Evolutionary conservation across 345 rosid species (phyloP).

Genomic region (Mangifera indica): DNA sequence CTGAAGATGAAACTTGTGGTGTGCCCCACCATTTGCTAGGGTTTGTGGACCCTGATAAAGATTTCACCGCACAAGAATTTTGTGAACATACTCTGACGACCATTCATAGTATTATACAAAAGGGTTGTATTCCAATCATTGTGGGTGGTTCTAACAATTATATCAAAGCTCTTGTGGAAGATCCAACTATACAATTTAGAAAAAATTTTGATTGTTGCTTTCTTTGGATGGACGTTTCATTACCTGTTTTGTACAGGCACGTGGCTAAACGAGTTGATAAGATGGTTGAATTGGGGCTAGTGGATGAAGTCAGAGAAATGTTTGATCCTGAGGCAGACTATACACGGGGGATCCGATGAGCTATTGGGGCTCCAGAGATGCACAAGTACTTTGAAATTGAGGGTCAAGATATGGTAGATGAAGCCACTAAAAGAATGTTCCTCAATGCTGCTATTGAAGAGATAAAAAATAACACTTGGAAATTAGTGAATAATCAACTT

Average conservation of each 20-base stretch:
- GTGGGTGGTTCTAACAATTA: slow-evolving; percentile 50
- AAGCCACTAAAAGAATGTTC: slow-evolving; percentile 14
- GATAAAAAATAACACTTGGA: slow-evolving; percentile 41
- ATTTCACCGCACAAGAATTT: slow-evolving; percentile 26
- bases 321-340: slow-evolving; percentile 29
- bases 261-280: slow-evolving; percentile 35
- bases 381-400: slow-evolving; percentile 23
- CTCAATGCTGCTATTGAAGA: slow-evolving; percentile 23
- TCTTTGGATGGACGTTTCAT: slow-evolving; percentile 44
- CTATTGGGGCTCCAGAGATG: slow-evolving; percentile 48
- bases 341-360: slow-evolving; percentile 27
- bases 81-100: slow-evolving; percentile 17
- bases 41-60: slow-evolving; percentile 25
- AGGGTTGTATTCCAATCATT: slow-evolving; percentile 32
- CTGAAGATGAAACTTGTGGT: slow-evolving; percentile 28
- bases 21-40: slow-evolving; percentile 44
- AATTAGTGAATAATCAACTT: slow-evolving; percentile 32
- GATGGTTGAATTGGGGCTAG: slow-evolving; percentile 44
- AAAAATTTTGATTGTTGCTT: slow-evolving; percentile 34
- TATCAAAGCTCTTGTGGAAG: slow-evolving; percentile 36
- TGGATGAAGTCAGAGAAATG: slow-evolving; percentile 30
- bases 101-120: slow-evolving; percentile 24
- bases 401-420: slow-evolving; percentile 19
- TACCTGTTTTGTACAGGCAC: slow-evolving; percentile 28
- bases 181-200: slow-evolving; percentile 16